These are phyloP conservation scores for Gracilaria gracilis DNA, from an alignment of 23 red algal genomes.

Conservation along the genomic window DNA sequence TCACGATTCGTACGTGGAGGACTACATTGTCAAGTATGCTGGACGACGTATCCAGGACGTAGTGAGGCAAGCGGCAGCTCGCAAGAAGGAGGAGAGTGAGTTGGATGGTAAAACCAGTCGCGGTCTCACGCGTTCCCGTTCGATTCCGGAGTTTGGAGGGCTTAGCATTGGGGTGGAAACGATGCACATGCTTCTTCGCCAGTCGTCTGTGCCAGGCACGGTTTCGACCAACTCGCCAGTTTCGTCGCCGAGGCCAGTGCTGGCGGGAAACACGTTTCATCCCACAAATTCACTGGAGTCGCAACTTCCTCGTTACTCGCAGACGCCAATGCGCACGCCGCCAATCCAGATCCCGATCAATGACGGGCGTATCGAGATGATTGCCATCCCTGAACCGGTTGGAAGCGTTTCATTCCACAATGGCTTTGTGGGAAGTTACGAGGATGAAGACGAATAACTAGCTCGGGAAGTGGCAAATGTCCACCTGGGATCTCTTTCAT, in stretches of 20 bases:
- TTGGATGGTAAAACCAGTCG: neutral
- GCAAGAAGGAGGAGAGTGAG: slow-evolving; percentile 32
- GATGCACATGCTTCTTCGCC: slow-evolving; percentile 36
- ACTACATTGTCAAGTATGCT: slow-evolving; percentile 66
- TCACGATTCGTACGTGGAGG: slow-evolving; percentile 36
- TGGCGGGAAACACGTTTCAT: too few species aligned
- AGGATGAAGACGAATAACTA: neutral
- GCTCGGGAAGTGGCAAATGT: neutral
- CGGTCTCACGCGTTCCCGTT: slow-evolving; percentile 23
- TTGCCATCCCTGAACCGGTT: slow-evolving; percentile 32
- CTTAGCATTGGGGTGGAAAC: slow-evolving; percentile 30
- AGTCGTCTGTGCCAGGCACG: too few species aligned
- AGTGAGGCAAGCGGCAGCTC: slow-evolving; percentile 1
- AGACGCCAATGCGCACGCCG: slow-evolving; percentile 4
- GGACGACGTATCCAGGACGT: slow-evolving; percentile 51
- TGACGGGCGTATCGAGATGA: slow-evolving; percentile 40
- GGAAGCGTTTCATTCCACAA: neutral
- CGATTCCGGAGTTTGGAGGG: slow-evolving; percentile 60
- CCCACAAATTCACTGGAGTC: slow-evolving; percentile 29
- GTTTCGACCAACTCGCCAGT: too few species aligned
- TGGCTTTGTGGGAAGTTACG: neutral
- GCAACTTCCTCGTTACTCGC: slow-evolving; percentile 10
- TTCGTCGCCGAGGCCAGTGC: too few species aligned
- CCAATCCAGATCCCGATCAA: slow-evolving; percentile 68
- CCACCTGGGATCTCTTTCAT: too few species aligned